A percentile compares a stretch with the other conserved stretches of the same genome.
These are phyloP conservation scores for Pleurostoma richardsiae DNA, from an alignment of 2,329 filamentous ascomycete genomes.

Conservation along the genomic window DNA sequence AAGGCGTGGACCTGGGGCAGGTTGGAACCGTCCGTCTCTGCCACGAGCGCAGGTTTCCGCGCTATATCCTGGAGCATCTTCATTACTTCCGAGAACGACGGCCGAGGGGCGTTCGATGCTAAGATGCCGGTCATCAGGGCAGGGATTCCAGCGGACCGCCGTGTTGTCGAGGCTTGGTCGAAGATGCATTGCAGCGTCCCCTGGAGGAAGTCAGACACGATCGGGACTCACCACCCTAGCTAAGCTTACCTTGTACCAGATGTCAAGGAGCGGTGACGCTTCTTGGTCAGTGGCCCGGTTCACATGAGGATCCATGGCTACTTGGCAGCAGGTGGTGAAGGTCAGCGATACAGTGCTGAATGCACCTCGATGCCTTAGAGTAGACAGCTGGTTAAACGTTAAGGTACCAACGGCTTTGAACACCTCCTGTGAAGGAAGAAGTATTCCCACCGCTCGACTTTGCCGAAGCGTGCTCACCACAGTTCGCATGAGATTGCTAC, in stretches of 20 bases:
- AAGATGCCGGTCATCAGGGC: slow-evolving; percentile 80
- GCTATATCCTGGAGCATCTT: slow-evolving; percentile 56
- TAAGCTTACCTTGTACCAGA: slow-evolving; percentile 57
- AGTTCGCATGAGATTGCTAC: slow-evolving; percentile 65
- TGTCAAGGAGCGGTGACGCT: slow-evolving; percentile 45
- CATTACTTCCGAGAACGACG: slow-evolving; percentile 63
- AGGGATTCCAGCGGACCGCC: slow-evolving; percentile 88
- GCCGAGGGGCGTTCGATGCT: slow-evolving; percentile 53
- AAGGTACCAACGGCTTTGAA: slow-evolving; percentile 66
- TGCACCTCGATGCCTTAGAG: slow-evolving; percentile 82
- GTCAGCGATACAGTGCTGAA: slow-evolving; percentile 91
- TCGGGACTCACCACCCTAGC: slow-evolving; percentile 18
- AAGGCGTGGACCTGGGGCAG: slow-evolving; percentile 91
- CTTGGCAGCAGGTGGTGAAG: slow-evolving; percentile 73
- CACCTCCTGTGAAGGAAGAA: slow-evolving; percentile 45
- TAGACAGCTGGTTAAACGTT: slow-evolving; percentile 77
- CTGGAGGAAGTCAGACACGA: slow-evolving; percentile 25
- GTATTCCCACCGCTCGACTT: slow-evolving; percentile 32
- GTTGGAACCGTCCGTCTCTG: slow-evolving; percentile 57
- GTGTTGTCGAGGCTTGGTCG: slow-evolving; percentile 74
- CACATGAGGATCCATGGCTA: slow-evolving; percentile 42
- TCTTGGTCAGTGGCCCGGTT: slow-evolving; percentile 3
- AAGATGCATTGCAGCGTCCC: slow-evolving; percentile 66
- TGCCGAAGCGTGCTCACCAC: slow-evolving; percentile 52
- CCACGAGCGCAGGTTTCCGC: slow-evolving; percentile 42